A percentile compares a stretch with the other conserved stretches of the same genome.
These are phyloP conservation scores for Papiliotrema terrestris DNA, from an alignment of 1,284 basidiomycete species.

Conservation along the genomic window DNA sequence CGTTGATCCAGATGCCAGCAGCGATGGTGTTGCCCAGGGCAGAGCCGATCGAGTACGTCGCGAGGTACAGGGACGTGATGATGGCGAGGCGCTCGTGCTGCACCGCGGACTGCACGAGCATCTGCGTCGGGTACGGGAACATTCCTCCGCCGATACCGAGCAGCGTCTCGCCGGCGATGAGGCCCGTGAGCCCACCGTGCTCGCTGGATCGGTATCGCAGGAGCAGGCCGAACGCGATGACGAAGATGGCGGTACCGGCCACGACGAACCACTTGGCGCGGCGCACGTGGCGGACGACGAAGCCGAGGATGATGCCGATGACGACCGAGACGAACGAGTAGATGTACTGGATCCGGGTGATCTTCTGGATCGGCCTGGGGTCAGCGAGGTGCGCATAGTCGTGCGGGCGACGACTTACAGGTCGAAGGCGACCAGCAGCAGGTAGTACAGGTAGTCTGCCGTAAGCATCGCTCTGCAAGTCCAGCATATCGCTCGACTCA, in stretches of 20 bases:
- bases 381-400: neutral
- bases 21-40: conserved; percentile 48
- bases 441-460: conserved; percentile 42
- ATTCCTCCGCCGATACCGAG: conserved; percentile 48
- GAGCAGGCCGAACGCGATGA: conserved; percentile 48
- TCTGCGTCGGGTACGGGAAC: conserved; percentile 50
- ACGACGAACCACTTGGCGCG: conserved; percentile 49
- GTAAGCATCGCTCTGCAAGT: no score
- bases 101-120: conserved; percentile 46
- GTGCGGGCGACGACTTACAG: conserved; percentile 20
- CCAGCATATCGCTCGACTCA: no score
- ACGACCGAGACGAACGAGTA: conserved; percentile 50
- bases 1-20: conserved; percentile 47
- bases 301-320: conserved; percentile 42
- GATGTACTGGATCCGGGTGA: conserved; percentile 46
- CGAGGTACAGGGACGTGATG: conserved; percentile 47
- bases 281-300: conserved; percentile 43
- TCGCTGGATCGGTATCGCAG: conserved; percentile 41
- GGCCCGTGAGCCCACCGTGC: conserved; percentile 34
- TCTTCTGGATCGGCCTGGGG: conserved; percentile 27
- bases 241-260: conserved; percentile 29
- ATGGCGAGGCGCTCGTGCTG: conserved; percentile 48
- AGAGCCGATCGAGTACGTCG: conserved; percentile 49
- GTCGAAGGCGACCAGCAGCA: conserved; percentile 47
- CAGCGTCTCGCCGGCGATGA: conserved; percentile 49